phyloP scores from a whole-genome alignment of 2,329 filamentous ascomycete genomes.

The Blastomyces silverae region DNA sequence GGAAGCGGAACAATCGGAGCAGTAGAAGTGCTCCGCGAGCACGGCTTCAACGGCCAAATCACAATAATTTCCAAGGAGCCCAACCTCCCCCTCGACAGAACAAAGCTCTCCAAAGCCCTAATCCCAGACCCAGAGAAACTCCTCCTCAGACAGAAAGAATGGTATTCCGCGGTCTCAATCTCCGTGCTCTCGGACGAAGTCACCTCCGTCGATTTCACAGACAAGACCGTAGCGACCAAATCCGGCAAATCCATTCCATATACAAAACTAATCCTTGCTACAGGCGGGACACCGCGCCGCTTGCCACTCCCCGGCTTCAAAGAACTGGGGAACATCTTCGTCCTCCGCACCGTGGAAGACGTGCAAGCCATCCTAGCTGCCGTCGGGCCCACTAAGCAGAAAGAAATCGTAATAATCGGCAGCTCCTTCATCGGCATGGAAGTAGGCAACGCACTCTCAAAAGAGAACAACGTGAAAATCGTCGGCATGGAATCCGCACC shows the following conservation, averaged over 20 bases:
- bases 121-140: conserved; percentile 74
- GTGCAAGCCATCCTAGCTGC: conserved; percentile 69
- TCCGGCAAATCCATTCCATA: conserved; percentile 66
- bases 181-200: conserved; percentile 56
- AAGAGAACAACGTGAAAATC: conserved; percentile 76
- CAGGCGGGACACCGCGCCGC: conserved; percentile 68
- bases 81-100: conserved; percentile 81
- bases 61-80: conserved; percentile 80
- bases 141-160: conserved; percentile 66
- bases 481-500: conserved; percentile 83
- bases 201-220: conserved; percentile 65
- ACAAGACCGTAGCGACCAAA: conserved; percentile 67
- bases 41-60: conserved; percentile 71
- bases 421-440: conserved; percentile 98
- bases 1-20: conserved; percentile 78
- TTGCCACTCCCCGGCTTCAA: conserved; percentile 82
- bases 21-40: conserved; percentile 72
- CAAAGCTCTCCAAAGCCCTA: conserved; percentile 91
- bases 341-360: conserved; percentile 70
- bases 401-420: conserved; percentile 88
- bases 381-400: conserved; percentile 65
- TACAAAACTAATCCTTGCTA: conserved; percentile 82
- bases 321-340: conserved; percentile 78
- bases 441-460: conserved; percentile 72
- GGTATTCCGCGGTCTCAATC: conserved; percentile 61